These are phyloP conservation scores for Trametopsis cervina DNA, from an alignment of 768 basidiomycete species.

Conservation along the genomic window DNA sequence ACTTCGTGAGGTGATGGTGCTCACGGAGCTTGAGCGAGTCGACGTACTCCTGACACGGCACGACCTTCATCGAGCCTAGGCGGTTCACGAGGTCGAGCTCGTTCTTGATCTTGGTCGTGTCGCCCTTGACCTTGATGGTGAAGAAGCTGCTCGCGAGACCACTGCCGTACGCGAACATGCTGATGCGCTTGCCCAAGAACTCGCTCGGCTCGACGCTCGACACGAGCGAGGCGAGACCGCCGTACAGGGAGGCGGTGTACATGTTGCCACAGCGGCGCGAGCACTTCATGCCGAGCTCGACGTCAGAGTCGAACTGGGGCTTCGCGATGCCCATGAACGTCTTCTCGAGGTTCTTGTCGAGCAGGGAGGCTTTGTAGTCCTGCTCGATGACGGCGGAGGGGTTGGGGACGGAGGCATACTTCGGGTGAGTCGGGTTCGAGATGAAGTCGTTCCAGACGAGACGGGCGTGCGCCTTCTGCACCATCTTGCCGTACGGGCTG, in stretches of 20 bases:
- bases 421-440: conserved; percentile 58
- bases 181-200: conserved; percentile 77
- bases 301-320: conserved; percentile 62
- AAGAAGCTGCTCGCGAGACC: conserved; percentile 97
- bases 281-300: conserved; percentile 79
- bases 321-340: conserved; percentile 81
- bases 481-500: conserved; percentile 97
- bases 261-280: conserved; percentile 94
- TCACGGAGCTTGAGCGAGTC: conserved; percentile 83
- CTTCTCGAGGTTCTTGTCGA: conserved; percentile 96
- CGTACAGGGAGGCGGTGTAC: conserved; percentile 96
- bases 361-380: conserved; percentile 66
- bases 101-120: conserved; percentile 71
- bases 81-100: conserved; percentile 79
- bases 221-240: conserved; percentile 84
- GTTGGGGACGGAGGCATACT: conserved; percentile 63
- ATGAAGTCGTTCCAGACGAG: conserved; percentile 90
- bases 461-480: conserved; percentile 94
- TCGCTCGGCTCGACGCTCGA: conserved; percentile 63
- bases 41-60: conserved; percentile 88
- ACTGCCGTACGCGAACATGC: conserved; percentile 94
- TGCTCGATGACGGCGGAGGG: conserved; percentile 64
- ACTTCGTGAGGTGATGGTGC: conserved; percentile 87
- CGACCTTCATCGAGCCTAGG: conserved; percentile 81
- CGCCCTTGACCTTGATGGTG: conserved; percentile 79